Evolutionary conservation across 2,329 filamentous ascomycete species (phyloP).

Genomic region (Whalleya microplaca): DNA sequence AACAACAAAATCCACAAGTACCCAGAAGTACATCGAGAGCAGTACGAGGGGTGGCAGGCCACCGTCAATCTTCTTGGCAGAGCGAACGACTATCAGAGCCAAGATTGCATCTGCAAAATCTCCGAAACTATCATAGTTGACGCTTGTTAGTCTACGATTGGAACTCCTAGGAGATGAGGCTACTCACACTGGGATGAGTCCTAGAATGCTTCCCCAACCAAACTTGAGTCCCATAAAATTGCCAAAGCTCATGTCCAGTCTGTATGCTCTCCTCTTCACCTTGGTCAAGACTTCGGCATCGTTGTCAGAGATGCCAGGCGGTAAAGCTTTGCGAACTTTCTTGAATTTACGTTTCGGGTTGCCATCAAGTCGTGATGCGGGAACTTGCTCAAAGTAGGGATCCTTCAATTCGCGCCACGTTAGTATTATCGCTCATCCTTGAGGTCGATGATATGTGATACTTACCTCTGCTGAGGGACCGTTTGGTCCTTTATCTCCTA

Average conservation of each 20-base stretch:
- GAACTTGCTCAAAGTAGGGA: constrained; percentile 84
- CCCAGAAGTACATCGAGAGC: constrained; percentile 78
- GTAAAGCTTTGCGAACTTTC: constrained; percentile 83
- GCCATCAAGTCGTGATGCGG: constrained; percentile 70
- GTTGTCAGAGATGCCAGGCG: constrained; percentile 78
- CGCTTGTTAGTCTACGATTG: constrained; percentile 18
- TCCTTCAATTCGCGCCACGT: constrained; percentile 59
- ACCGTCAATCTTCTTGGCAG: constrained; percentile 75
- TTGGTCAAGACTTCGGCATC: constrained; percentile 83
- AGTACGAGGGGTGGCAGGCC: constrained; percentile 67
- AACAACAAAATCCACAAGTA: constrained; percentile 72
- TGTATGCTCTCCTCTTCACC: constrained; percentile 84
- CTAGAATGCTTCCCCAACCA: constrained; percentile 88
- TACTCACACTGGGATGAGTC: constrained; percentile 77
- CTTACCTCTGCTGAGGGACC: constrained; percentile 61
- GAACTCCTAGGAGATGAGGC: not conserved
- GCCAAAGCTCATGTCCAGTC: constrained; percentile 83
- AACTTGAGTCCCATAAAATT: constrained; percentile 81
- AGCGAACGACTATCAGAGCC: constrained; percentile 74
- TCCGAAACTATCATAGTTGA: constrained; percentile 60
- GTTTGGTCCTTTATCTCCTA: constrained; percentile 60
- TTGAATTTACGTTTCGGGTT: constrained; percentile 72
- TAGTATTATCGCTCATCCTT: constrained; percentile 37
- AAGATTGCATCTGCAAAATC: constrained; percentile 76
- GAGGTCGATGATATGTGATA: constrained; percentile 30